Evolutionary conservation across 805 yeast genomes (phyloP).

Genomic region (Cyberlindnera euphorbiae): DNA sequence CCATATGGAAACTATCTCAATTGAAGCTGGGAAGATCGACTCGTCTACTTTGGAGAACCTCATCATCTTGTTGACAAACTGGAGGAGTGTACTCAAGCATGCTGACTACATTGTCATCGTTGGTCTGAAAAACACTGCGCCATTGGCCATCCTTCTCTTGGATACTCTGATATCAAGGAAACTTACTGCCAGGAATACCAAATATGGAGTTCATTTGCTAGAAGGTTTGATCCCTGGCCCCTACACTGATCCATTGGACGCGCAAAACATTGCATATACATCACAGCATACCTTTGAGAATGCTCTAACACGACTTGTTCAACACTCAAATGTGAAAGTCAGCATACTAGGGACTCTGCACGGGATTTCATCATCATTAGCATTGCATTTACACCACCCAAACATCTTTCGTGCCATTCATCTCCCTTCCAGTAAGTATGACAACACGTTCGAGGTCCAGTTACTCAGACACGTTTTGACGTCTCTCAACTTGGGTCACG

Average conservation of each 20-base stretch:
- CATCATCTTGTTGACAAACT: slow-evolving; percentile 41
- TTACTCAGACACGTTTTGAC: slow-evolving; percentile 44
- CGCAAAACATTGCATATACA: slow-evolving; percentile 1
- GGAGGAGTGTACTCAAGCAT: slow-evolving; percentile 43
- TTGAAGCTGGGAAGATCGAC: slow-evolving; percentile 31
- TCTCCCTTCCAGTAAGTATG: slow-evolving; percentile 33
- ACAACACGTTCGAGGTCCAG: slow-evolving; percentile 35
- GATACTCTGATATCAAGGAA: slow-evolving; percentile 37
- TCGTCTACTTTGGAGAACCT: slow-evolving; percentile 35
- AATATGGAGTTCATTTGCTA: slow-evolving; percentile 30
- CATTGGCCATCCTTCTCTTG: slow-evolving; percentile 43
- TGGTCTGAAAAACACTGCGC: slow-evolving; percentile 51
- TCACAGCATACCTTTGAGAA: slow-evolving; percentile 1
- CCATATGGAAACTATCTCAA: slow-evolving; percentile 27
- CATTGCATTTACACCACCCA: slow-evolving; percentile 51
- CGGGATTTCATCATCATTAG: slow-evolving; percentile 48
- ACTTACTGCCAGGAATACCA: slow-evolving; percentile 13
- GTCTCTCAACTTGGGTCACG: slow-evolving; percentile 46
- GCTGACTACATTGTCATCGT: slow-evolving; percentile 46
- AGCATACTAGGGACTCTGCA: slow-evolving; percentile 41
- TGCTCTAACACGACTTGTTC: slow-evolving; percentile 1
- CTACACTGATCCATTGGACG: slow-evolving; percentile 31
- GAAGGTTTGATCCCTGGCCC: slow-evolving; percentile 37
- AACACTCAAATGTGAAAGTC: slow-evolving; percentile 8
- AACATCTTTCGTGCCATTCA: slow-evolving; percentile 51